Percentiles rank a stretch among this genome's conserved stretches.
phyloP scores from a whole-genome alignment of 441 rosid species.

The Cnidoscolus chayamansa region DNA sequence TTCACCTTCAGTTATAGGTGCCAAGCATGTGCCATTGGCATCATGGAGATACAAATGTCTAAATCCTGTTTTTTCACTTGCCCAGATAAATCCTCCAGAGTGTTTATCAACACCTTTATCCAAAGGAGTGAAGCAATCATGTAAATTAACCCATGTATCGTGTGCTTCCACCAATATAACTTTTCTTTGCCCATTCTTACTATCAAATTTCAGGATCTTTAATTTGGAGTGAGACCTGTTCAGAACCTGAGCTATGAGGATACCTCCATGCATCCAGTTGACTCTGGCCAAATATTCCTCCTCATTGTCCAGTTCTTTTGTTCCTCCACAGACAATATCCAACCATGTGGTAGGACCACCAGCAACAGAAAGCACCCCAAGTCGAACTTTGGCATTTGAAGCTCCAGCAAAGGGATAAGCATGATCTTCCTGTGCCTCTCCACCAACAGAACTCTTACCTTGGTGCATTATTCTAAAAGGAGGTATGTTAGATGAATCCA shows the following conservation, averaged over 20 bases:
- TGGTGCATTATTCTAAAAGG: constrained; percentile 94
- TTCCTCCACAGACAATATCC: constrained; percentile 81
- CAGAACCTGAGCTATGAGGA: constrained; percentile 69
- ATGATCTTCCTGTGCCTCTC: constrained; percentile 87
- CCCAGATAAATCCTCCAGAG: constrained; percentile 91
- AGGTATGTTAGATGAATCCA: constrained; percentile 70
- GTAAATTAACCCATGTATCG: constrained; percentile 74
- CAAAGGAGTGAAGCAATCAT: constrained; percentile 84
- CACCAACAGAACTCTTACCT: constrained; percentile 76
- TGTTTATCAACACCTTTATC: constrained; percentile 49
- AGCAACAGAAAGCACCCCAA: constrained; percentile 75
- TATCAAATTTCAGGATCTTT: constrained; percentile 64
- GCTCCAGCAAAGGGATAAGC: constrained; percentile 95
- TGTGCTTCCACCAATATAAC: constrained; percentile 65
- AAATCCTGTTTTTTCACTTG: constrained; percentile 83
- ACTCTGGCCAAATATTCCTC: constrained; percentile 88
- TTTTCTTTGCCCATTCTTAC: constrained; percentile 62
- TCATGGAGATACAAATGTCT: constrained; percentile 86
- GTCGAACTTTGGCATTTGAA: constrained; percentile 72
- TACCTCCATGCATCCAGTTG: constrained; percentile 78
- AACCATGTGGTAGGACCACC: constrained; percentile 81
- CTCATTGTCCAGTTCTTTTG: constrained; percentile 35
- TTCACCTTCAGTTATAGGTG: constrained; percentile 81
- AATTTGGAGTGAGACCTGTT: constrained; percentile 69
- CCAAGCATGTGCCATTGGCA: constrained; percentile 61